phyloP scores from a whole-genome alignment of 2,329 filamentous ascomycete species.

The Diplodia intermedia region DNA sequence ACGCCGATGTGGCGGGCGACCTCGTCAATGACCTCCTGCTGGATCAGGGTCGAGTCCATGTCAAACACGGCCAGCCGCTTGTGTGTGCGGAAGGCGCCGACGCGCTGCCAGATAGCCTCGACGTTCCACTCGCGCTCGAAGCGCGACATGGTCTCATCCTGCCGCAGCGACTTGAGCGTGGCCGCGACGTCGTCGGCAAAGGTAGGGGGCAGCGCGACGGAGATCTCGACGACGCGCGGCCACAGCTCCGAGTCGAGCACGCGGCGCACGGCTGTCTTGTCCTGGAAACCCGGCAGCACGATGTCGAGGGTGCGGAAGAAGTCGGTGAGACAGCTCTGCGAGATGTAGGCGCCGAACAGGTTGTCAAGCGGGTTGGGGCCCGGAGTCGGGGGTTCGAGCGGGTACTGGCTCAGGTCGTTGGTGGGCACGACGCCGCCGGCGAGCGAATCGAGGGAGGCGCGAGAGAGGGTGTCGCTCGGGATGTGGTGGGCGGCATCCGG shows the following conservation, averaged over 20 bases:
- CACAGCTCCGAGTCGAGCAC: constrained; percentile 65
- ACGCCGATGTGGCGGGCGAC: constrained; percentile 85
- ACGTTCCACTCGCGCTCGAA: constrained; percentile 92
- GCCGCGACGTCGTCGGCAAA: constrained; percentile 52
- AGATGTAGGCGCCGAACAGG: constrained; percentile 61
- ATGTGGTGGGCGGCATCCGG: constrained; percentile 54
- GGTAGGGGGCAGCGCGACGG: constrained; percentile 61
- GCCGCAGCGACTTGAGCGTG: constrained; percentile 71
- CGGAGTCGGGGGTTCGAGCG: constrained; percentile 61
- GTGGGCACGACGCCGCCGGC: constrained; percentile 59
- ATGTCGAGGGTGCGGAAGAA: constrained; percentile 61
- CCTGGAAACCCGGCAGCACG: constrained; percentile 57
- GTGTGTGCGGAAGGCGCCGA: constrained; percentile 76
- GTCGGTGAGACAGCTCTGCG: constrained; percentile 62
- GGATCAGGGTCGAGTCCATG: constrained; percentile 98
- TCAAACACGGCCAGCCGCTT: constrained; percentile 93
- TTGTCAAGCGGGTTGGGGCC: constrained; percentile 63
- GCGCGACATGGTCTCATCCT: constrained; percentile 77
- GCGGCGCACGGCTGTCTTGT: constrained; percentile 56
- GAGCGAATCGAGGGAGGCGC: constrained; percentile 43
- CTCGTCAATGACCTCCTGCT: constrained; percentile 97
- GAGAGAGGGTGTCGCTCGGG: constrained; percentile 42
- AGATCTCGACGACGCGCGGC: constrained; percentile 71
- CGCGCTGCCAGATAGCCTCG: constrained; percentile 78
- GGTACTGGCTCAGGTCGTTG: constrained; percentile 59